Evolutionary conservation across 148 eudicot species (phyloP).

Genomic region (Hydrangea macrophylla): DNA sequence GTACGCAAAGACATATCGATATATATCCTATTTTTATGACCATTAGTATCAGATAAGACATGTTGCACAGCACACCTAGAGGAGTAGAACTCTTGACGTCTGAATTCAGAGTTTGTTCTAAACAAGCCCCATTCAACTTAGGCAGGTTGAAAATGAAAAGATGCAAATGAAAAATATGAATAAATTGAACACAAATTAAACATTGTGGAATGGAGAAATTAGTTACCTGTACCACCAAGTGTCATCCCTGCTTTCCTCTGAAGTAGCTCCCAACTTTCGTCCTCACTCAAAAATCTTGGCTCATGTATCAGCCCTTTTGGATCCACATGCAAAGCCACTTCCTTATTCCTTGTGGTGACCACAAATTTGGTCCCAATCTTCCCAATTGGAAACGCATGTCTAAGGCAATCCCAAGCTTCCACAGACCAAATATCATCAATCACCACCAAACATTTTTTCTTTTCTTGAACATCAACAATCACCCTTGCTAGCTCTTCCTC

Average conservation of each 20-base stretch:
- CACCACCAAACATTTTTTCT: slow-evolving; percentile 18
- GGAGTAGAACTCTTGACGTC: neutral
- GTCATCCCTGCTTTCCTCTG: neutral
- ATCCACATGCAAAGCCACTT: slow-evolving; percentile 7
- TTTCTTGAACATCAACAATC: neutral
- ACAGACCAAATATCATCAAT: slow-evolving; percentile 19
- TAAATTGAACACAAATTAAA: neutral
- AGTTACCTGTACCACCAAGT: neutral
- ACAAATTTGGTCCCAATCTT: slow-evolving; percentile 9
- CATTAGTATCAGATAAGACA: no score
- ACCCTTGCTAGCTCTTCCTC: slow-evolving; percentile 9
- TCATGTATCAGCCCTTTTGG: slow-evolving; percentile 3
- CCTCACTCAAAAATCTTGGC: slow-evolving; percentile 4
- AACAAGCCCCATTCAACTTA: neutral
- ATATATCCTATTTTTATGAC: no score
- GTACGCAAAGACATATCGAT: no score
- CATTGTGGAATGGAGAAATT: neutral
- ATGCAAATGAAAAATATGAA: neutral
- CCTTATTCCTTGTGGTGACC: slow-evolving; percentile 9
- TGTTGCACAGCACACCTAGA: neutral
- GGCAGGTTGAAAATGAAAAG: no score
- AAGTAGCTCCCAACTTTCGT: slow-evolving; percentile 13
- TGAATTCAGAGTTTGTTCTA: neutral
- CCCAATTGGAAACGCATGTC: slow-evolving; percentile 12
- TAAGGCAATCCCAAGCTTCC: slow-evolving; percentile 9